A percentile compares a stretch with the other conserved stretches of the same genome.
These are phyloP conservation scores for Aspergillus sp. DNA, from an alignment of 2,329 filamentous ascomycete genomes.

Conservation along the genomic window DNA sequence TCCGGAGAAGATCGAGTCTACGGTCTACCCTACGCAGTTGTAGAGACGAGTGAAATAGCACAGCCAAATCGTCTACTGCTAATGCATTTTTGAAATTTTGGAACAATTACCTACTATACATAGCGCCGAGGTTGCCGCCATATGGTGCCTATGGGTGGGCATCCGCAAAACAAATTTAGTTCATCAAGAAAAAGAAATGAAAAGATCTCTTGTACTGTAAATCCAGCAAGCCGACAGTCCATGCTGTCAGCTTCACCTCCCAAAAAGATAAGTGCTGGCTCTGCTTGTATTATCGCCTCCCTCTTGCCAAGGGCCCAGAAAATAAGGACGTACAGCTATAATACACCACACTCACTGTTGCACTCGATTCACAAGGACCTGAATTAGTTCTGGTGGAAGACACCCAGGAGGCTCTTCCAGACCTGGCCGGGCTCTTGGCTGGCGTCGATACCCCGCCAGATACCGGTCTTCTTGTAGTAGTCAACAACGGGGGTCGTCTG, in stretches of 20 bases:
- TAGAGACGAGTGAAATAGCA: conserved; percentile 14
- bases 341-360: conserved; percentile 1
- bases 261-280: not conserved
- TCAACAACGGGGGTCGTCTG: conserved; percentile 90
- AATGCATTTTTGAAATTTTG: conserved; percentile 12
- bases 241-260: not conserved
- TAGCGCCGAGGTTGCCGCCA: conserved; percentile 19
- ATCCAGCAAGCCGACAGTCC: not conserved
- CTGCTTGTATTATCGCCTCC: conserved; percentile 1
- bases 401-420: conserved; percentile 86
- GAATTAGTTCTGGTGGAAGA: conserved; percentile 63
- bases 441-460: conserved; percentile 94
- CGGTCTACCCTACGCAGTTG: conserved; percentile 51
- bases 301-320: not conserved
- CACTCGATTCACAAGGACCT: not conserved
- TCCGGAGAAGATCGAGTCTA: conserved; percentile 65
- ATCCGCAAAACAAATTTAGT: conserved; percentile 12
- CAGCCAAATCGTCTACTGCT: conserved; percentile 7
- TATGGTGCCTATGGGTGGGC: conserved; percentile 18
- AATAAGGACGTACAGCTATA: conserved; percentile 1
- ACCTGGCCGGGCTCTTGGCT: conserved; percentile 94
- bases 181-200: not conserved
- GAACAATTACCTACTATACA: conserved; percentile 33
- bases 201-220: conserved; percentile 1
- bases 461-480: conserved; percentile 97